Conservation (phyloP, 371 early-diverging fungal genomes). For the Zychaea mexicana region DNA sequence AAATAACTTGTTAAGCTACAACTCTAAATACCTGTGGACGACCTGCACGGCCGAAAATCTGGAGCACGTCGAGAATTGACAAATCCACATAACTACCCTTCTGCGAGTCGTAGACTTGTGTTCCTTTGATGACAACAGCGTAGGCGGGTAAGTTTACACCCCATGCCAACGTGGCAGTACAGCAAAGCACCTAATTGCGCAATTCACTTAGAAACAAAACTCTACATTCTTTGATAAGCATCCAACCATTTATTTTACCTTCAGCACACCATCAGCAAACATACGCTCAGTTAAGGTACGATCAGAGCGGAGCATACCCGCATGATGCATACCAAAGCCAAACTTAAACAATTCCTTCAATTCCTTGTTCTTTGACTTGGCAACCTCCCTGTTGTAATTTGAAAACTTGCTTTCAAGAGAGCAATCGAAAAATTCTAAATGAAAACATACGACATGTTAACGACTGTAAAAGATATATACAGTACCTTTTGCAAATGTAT, state of each 20-base stretch:
- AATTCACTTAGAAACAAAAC: background rate
- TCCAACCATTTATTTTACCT: constrained; percentile 36
- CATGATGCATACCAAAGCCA: constrained; percentile 98
- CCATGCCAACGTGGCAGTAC: constrained; percentile 99
- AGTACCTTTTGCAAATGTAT: no score
- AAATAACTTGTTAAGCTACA: no score
- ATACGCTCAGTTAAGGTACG: constrained; percentile 87
- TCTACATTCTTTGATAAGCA: background rate
- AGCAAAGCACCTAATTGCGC: constrained; percentile 76
- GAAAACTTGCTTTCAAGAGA: constrained; percentile 31
- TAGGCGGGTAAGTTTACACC: constrained; percentile 99
- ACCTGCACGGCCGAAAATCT: constrained; percentile 99
- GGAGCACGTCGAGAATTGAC: constrained; percentile 95
- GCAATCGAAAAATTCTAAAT: constrained; percentile 47
- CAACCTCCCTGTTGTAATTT: constrained; percentile 38
- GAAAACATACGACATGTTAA: no score
- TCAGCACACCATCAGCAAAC: constrained; percentile 91
- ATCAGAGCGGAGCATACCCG: constrained; percentile 94
- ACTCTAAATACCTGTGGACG: constrained; percentile 78
- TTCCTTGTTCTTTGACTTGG: constrained; percentile 82
- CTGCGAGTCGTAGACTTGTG: constrained; percentile 94
- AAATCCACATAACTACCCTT: constrained; percentile 93
- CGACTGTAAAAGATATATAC: no score
- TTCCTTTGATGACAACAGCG: constrained; percentile 99
- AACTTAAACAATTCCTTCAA: constrained; percentile 78